phyloP scores from a whole-genome alignment of 208 protist species.

The Wallacemonas sp. region DNA sequence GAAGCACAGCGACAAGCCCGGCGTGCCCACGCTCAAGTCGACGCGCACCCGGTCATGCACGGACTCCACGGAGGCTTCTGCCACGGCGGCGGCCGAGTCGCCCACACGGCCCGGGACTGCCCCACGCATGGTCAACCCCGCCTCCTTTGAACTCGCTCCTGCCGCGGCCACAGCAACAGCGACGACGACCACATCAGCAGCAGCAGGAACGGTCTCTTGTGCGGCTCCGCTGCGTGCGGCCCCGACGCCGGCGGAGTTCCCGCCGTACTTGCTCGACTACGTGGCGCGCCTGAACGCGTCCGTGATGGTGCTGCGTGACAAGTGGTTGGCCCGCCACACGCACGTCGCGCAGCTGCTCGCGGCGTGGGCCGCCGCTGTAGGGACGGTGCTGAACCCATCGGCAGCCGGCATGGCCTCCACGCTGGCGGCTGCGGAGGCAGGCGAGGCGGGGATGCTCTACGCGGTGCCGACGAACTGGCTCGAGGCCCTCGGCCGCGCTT shows the following conservation, averaged over 20 bases:
- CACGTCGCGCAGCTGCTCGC: constrained; percentile 23
- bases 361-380: constrained; percentile 33
- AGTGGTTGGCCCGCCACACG: constrained; percentile 26
- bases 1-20: not conserved
- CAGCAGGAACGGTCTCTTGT: not conserved
- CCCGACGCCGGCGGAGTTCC: constrained; percentile 40
- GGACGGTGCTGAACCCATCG: constrained; percentile 29
- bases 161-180: constrained; percentile 1
- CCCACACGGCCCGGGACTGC: not conserved
- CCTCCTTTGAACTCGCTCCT: not conserved
- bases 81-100: not conserved
- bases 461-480: constrained; percentile 72
- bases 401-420: too few relatives aligned
- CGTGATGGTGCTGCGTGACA: constrained; percentile 21
- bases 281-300: constrained; percentile 40
- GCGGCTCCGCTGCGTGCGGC: not conserved
- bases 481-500: constrained; percentile 54
- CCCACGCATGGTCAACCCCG: constrained; percentile 2
- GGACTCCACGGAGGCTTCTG: not conserved
- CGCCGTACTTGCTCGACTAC: constrained; percentile 40
- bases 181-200: not conserved
- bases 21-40: not conserved
- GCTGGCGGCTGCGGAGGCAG: not conserved
- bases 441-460: constrained; percentile 25
- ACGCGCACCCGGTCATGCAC: not conserved